phyloP scores from a whole-genome alignment of 805 yeast genomes.

The Yarrowia bubula region DNA sequence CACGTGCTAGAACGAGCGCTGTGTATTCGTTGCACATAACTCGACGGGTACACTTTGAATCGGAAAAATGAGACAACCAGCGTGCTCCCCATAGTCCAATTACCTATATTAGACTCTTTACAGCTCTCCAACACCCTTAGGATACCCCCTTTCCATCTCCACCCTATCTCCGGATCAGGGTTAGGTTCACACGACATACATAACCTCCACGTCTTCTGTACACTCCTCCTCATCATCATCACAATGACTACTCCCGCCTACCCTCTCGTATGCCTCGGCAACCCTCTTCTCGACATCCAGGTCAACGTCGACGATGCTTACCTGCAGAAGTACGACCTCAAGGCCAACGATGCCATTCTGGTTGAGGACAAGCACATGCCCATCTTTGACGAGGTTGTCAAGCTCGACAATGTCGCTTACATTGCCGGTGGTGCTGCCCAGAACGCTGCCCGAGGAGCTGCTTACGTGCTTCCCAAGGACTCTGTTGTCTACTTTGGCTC shows the following conservation, averaged over 20 bases:
- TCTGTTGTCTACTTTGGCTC: conserved; percentile 94
- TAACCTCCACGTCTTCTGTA: conserved; percentile 13
- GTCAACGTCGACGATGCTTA: conserved; percentile 62
- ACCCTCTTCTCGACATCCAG: conserved; percentile 87
- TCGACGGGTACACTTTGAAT: no score
- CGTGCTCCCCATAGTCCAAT: neutral
- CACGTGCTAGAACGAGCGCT: conserved; percentile 16
- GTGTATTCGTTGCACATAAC: no score
- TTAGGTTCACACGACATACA: neutral
- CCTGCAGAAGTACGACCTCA: conserved; percentile 76
- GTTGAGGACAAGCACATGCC: conserved; percentile 81
- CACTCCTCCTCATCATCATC: neutral
- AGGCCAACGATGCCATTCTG: conserved; percentile 91
- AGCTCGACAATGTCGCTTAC: conserved; percentile 56
- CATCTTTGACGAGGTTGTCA: conserved; percentile 75
- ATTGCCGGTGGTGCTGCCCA: conserved; percentile 99
- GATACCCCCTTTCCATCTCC: neutral
- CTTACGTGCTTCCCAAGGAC: conserved; percentile 74
- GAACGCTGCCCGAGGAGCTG: conserved; percentile 98
- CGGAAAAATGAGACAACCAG: no score
- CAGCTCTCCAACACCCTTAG: neutral
- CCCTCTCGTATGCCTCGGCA: conserved; percentile 81
- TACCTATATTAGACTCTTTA: neutral
- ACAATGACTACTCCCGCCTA: conserved; percentile 40
- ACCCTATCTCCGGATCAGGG: neutral